These are phyloP conservation scores for Pneumocystis jirovecii DNA, from an alignment of 1,139 yeast species.

Conservation along the genomic window DNA sequence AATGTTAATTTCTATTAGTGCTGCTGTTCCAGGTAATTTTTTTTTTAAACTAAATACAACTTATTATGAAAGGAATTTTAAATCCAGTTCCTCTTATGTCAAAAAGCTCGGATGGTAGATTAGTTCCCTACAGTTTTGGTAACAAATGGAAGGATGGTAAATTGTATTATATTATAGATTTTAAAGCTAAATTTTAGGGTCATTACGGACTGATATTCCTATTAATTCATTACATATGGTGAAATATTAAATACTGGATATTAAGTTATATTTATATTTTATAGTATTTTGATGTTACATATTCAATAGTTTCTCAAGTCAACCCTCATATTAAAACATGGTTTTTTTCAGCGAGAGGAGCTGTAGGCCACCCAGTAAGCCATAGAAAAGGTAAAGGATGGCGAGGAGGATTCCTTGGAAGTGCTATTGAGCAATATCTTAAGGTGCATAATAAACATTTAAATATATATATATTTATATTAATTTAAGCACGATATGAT, in stretches of 20 bases:
- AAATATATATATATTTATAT: not conserved
- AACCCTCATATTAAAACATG: conserved; percentile 69
- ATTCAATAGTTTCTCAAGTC: conserved; percentile 64
- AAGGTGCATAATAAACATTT: not conserved
- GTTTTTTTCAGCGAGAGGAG: conserved; percentile 66
- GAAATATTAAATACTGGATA: not conserved
- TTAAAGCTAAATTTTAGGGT: not conserved
- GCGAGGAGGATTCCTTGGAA: conserved; percentile 63
- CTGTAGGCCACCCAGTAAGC: conserved; percentile 67
- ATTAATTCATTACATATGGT: conserved; percentile 48
- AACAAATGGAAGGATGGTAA: conserved; percentile 66
- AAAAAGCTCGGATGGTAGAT: conserved; percentile 35
- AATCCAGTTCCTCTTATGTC: conserved; percentile 71
- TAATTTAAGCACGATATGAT: conserved; percentile 53
- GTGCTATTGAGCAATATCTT: conserved; percentile 46
- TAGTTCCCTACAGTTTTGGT: conserved; percentile 59
- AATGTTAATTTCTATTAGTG: not conserved
- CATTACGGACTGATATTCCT: conserved; percentile 49
- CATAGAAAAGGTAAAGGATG: conserved; percentile 43
- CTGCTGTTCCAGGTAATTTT: not conserved
- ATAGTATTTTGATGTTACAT: conserved; percentile 54
- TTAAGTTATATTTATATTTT: not conserved
- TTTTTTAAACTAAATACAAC: not conserved
- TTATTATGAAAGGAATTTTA: conserved; percentile 62
- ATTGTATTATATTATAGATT: conserved; percentile 17